These are phyloP conservation scores for Cryphonectria parasitica DNA, from an alignment of 2,329 filamentous ascomycete genomes.

Conservation along the genomic window DNA sequence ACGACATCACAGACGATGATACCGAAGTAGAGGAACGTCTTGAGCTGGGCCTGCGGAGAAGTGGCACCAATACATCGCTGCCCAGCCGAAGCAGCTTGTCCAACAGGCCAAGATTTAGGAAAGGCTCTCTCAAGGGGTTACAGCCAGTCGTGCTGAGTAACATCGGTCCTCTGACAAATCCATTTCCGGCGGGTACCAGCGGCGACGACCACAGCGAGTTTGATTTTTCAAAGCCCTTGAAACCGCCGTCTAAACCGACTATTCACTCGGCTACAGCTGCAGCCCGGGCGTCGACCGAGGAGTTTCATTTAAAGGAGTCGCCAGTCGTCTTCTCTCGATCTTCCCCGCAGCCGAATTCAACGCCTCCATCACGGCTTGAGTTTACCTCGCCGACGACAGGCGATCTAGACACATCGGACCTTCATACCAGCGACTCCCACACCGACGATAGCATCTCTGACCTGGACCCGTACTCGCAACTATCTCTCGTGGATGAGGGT, in stretches of 20 bases:
- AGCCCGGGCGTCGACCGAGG: background rate
- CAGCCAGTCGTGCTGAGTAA: constrained; percentile 29
- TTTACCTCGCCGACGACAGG: constrained; percentile 29
- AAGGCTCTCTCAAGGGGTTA: constrained; percentile 32
- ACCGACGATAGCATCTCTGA: constrained; percentile 28
- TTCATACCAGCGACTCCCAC: constrained; percentile 26
- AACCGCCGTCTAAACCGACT: background rate
- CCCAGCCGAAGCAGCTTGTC: constrained; percentile 8
- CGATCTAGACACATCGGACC: constrained; percentile 23
- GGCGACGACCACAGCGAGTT: constrained; percentile 23
- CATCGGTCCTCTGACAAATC: constrained; percentile 25
- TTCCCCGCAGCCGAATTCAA: constrained; percentile 17
- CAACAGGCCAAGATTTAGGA: constrained; percentile 33
- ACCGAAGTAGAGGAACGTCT: constrained; percentile 36
- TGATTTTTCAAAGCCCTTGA: constrained; percentile 33
- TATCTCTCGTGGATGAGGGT: constrained; percentile 6
- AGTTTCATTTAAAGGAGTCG: constrained; percentile 4
- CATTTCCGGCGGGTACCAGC: constrained; percentile 15
- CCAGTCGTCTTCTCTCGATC: constrained; percentile 19
- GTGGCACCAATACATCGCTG: constrained; percentile 7
- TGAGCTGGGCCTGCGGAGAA: constrained; percentile 32
- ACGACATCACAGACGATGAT: constrained; percentile 42
- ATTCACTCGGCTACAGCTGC: background rate
- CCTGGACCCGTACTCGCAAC: constrained; percentile 25
- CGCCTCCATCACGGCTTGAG: constrained; percentile 20